Evolutionary conservation across 2,329 filamentous ascomycete species (phyloP), one percentile per base, ranked within the genome.

Genomic region (Phyllosticta citriasiana): DNA sequence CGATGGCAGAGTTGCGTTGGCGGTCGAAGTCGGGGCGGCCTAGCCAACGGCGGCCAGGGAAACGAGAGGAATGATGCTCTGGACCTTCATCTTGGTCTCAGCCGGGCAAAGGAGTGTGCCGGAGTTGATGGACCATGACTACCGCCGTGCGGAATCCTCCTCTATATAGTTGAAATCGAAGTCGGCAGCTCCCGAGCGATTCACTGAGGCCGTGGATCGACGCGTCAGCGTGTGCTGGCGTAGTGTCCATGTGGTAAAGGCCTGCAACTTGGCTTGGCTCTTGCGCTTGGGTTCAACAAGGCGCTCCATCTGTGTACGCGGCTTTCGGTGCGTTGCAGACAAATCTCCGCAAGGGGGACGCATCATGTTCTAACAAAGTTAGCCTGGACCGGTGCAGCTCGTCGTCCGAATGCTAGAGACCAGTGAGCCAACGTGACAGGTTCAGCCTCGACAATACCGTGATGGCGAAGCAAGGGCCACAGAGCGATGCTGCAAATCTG

Each of bases 1-100:
- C 2, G 66, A 64, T 19, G 67, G 66, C 50, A 59, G 57, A 22
- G 60, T 22, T n/a, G 57, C 25, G 24, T 14, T 52, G n/a, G 30
- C 14, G 30, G 53, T 56, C 8, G 26, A n/a, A 30, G 27, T 61
- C 14, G 59, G 26, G 2, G 50, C 16, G 19, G 40, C 26, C 26
- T 60, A 53, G 22, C 53, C 59, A 12, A 40, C 9, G 4, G 10
- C 9, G 33, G 33, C 33, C 33, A 40, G 33, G 33, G 33, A 40
- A 40, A 16, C 33, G 33, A 40, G 33, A 16, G 33, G 33, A 40
- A 40, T 16, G 14, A 40, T 40, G 10, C 33, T 40, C 33, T 40
- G 33, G 33, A 14, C 33, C 9, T 40, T 40, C 33, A 40, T 40
- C 33, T 16, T 40, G 33, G 33, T 40, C 33, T 40, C 33, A 40